Evolutionary conservation across 495 filamentous ascomycete species (phyloP).

Genomic region (Xylaria sp.): DNA sequence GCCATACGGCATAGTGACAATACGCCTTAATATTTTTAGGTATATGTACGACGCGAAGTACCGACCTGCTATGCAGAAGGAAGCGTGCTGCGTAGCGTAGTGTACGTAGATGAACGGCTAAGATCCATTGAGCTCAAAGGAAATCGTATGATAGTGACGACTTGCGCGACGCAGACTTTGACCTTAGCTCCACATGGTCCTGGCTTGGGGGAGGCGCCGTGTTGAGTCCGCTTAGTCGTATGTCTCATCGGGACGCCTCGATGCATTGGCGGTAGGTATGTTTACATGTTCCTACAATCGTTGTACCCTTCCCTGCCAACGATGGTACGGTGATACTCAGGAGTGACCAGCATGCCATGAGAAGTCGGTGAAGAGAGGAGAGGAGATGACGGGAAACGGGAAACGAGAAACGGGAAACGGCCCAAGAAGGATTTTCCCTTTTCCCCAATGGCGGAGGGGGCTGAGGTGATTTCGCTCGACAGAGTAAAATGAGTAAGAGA

Average conservation of each 20-base stretch:
- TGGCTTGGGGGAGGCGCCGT: constrained; percentile 15
- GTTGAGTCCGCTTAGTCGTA: constrained; percentile 2
- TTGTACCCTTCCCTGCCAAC: not conserved
- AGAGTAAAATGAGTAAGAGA: constrained; percentile 25
- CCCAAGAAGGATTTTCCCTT: constrained; percentile 1
- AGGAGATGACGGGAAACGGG: too few relatives aligned
- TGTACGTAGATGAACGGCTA: not conserved
- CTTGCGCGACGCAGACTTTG: constrained; percentile 15
- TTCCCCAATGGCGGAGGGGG: constrained; percentile 7
- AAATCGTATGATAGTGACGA: constrained; percentile 29
- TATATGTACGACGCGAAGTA: not conserved
- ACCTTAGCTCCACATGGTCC: constrained; percentile 21
- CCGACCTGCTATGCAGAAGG: not conserved
- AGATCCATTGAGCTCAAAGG: constrained; percentile 4
- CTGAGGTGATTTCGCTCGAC: constrained; percentile 13
- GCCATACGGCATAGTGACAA: not conserved
- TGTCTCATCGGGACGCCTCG: not conserved
- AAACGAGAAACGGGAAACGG: not conserved
- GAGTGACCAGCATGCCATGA: constrained; percentile 3
- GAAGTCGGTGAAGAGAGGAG: constrained; percentile 25
- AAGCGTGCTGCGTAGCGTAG: constrained; percentile 16
- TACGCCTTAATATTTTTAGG: not conserved
- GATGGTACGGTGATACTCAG: constrained; percentile 19
- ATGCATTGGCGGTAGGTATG: not conserved
- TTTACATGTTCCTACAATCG: not conserved